phyloP scores from a whole-genome alignment of 1,139 yeast species.

The Saccharomyces hybrid region DNA sequence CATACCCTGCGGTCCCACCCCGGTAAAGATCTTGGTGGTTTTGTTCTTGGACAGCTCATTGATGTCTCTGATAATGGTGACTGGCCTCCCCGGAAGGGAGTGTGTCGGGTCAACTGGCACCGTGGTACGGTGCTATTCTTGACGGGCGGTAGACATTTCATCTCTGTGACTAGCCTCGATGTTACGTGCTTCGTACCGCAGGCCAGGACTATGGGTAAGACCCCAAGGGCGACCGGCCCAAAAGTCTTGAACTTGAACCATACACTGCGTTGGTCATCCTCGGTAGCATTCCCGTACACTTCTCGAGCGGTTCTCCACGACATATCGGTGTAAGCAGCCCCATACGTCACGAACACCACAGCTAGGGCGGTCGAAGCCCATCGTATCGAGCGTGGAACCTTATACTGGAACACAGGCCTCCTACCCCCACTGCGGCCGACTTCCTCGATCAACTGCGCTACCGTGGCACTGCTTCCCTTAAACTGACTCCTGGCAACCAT shows the following conservation, averaged over 20 bases:
- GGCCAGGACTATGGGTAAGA: slow-evolving; percentile 27
- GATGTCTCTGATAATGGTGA: slow-evolving; percentile 13
- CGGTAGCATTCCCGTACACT: slow-evolving; percentile 14
- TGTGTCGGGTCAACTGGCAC: slow-evolving; percentile 21
- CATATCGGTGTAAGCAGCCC: slow-evolving; percentile 27
- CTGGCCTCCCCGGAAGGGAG: slow-evolving; percentile 16
- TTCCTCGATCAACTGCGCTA: not conserved
- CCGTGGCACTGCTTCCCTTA: not conserved
- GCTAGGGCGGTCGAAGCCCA: slow-evolving; percentile 24
- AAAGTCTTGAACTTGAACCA: slow-evolving; percentile 18
- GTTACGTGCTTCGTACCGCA: slow-evolving; percentile 20
- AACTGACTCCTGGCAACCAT: slow-evolving; percentile 2
- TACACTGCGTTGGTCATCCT: slow-evolving; percentile 11
- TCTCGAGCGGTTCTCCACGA: slow-evolving; percentile 21
- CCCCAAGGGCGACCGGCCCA: slow-evolving; percentile 21
- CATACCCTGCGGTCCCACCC: slow-evolving; percentile 28
- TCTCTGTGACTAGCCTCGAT: slow-evolving; percentile 25
- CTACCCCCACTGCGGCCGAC: slow-evolving; percentile 11
- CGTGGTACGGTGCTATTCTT: slow-evolving; percentile 11
- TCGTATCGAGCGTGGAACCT: slow-evolving; percentile 16
- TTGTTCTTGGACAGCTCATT: slow-evolving; percentile 15
- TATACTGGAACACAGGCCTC: slow-evolving; percentile 22
- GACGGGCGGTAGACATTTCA: slow-evolving; percentile 20
- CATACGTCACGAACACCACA: slow-evolving; percentile 24
- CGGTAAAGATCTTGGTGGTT: slow-evolving; percentile 24